Base-by-base conservation (phyloP, 805 yeast species). In the Saccharomycopsis schoenii region DNA sequence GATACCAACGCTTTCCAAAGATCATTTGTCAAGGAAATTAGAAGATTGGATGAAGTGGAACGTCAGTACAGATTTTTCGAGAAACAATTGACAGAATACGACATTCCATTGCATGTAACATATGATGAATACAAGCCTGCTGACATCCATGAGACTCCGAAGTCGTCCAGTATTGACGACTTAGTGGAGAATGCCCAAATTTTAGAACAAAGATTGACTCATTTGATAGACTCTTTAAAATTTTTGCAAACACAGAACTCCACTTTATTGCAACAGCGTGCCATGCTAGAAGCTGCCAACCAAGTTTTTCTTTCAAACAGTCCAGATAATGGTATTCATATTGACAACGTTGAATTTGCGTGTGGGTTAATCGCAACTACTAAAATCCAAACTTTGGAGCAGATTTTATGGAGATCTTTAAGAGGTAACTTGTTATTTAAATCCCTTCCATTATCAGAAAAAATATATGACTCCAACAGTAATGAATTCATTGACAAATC, bases 361-460 rank as follows among this genome's bases (percentile, higher is more conserved):
- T 76, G 88, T 11, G 92, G 91, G 69, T 85, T 84, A 17, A 83
- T 86, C 60, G 75, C 81, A 58, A 79, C 88, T 67, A 81, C 77
- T 17, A 86, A 85, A 67, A 77, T 84, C 42, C 76, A 72, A 15
- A 73, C 81, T n/a, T 75, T 86, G 65, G 87, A 86, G 68, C 84
- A 82, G 69, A 84, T 86, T 61, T 73, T 86, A 62, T 86, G 91
- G 91, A 80, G 92, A 75, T 83, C 80, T 14, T 76, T 86, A 66
- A 80, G 91, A 73, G 91, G 91, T 71, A 86, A 86, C 67, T 76
- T 86, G 67, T 84, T 77, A 68, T 80, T 85, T 69, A 81, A 81
- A 62, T 77, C 83, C 55, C 75, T 79, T 51, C 88, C 83, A 67
- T 74, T 86, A 62, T 73, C 76, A 1, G 82, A 81, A 65, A 78